Percentiles rank a stretch among this genome's conserved stretches.
Conservation (phyloP, 2,329 filamentous ascomycete species). For the Cryphonectria parasitica region DNA sequence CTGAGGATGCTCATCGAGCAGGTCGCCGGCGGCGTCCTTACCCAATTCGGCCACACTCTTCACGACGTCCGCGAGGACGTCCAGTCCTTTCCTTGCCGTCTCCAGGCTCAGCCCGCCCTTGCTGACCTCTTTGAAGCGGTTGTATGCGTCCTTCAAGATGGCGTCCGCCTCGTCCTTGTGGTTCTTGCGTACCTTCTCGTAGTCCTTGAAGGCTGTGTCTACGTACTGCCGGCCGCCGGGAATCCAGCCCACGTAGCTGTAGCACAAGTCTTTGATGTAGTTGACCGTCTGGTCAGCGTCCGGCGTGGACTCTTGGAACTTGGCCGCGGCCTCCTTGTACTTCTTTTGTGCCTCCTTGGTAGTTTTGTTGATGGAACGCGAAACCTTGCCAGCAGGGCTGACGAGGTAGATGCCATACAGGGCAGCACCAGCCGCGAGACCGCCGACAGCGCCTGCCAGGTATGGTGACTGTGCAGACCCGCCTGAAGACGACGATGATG, state of each 20-base stretch:
- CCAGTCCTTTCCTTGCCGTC: conserved; percentile 63
- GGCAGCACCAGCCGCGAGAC: conserved; percentile 17
- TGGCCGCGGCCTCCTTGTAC: conserved; percentile 62
- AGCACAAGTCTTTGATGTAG: conserved; percentile 67
- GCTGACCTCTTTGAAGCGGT: conserved; percentile 64
- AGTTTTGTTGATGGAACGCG: conserved; percentile 35
- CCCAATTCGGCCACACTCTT: conserved; percentile 64
- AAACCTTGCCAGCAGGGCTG: conserved; percentile 42
- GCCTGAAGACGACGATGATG: conserved; percentile 16
- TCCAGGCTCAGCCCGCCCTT: conserved; percentile 65
- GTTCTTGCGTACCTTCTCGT: conserved; percentile 68
- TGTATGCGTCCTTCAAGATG: conserved; percentile 69
- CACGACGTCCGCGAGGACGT: conserved; percentile 65
- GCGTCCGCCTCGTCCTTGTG: conserved; percentile 72
- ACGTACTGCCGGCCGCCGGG: conserved; percentile 72
- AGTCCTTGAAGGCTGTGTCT: conserved; percentile 70
- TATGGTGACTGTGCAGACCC: conserved; percentile 11
- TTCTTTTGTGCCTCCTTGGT: conserved; percentile 62
- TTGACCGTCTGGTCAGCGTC: conserved; percentile 68
- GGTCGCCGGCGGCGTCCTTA: conserved; percentile 64
- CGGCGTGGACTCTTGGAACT: conserved; percentile 65
- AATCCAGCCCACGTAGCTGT: conserved; percentile 72
- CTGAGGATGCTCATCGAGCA: conserved; percentile 74
- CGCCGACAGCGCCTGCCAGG: conserved; percentile 21
- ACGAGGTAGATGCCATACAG: conserved; percentile 27